These are phyloP conservation scores for Tremellales sp. DNA, from an alignment of 1,284 basidiomycete species.

Conservation along the genomic window DNA sequence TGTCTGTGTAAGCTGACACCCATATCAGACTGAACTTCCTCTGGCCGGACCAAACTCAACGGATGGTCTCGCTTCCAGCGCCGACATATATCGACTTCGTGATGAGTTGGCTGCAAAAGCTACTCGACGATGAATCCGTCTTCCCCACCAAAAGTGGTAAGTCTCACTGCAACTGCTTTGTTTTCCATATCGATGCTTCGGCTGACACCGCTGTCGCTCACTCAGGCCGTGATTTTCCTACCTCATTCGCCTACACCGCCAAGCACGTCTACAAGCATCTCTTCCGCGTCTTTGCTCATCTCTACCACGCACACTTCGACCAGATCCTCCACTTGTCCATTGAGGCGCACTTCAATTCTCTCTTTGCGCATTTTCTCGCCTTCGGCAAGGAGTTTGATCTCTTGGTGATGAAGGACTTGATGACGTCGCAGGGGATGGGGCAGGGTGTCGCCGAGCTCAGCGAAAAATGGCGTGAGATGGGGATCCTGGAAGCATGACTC, in stretches of 20 bases:
- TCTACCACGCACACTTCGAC: slow-evolving; percentile 92
- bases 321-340: slow-evolving; percentile 87
- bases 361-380: slow-evolving; percentile 94
- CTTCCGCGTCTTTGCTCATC: slow-evolving; percentile 93
- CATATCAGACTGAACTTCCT: slow-evolving; percentile 80
- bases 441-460: slow-evolving; percentile 70
- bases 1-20: slow-evolving; percentile 1
- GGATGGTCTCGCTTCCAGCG: slow-evolving; percentile 87
- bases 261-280: slow-evolving; percentile 97
- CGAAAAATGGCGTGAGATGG: slow-evolving; percentile 85
- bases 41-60: slow-evolving; percentile 94
- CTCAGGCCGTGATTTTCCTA: slow-evolving; percentile 83
- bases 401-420: slow-evolving; percentile 73
- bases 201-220: not conserved
- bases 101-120: slow-evolving; percentile 96
- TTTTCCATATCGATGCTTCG: not conserved
- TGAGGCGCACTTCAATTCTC: slow-evolving; percentile 96
- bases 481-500: slow-evolving; percentile 58
- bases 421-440: slow-evolving; percentile 50
- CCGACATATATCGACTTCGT: slow-evolving; percentile 99
- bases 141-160: slow-evolving; percentile 94
- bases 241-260: slow-evolving; percentile 82
- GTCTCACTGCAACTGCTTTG: slow-evolving; percentile 27
- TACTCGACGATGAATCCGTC: slow-evolving; percentile 84
- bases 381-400: slow-evolving; percentile 81